Conservation (phyloP, 352 stramenopile genomes). For the Phytopythium kandeliae region DNA sequence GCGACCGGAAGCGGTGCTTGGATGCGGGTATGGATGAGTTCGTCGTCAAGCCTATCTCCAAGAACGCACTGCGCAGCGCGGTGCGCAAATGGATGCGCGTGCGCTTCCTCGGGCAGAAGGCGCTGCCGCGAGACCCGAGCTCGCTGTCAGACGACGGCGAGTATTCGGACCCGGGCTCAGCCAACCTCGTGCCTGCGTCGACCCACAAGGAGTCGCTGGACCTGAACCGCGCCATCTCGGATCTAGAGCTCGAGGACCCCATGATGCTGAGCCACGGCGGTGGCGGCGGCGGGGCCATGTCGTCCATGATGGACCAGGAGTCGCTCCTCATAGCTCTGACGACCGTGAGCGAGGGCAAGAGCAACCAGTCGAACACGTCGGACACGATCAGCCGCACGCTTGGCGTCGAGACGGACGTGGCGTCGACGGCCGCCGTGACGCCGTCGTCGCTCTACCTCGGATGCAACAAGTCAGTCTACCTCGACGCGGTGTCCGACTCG, state of each 20-base stretch:
- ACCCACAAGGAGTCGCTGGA: conserved; percentile 75
- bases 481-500: conserved; percentile 18
- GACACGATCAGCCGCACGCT: conserved; percentile 27
- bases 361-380: conserved; percentile 35
- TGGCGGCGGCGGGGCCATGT: conserved; percentile 19
- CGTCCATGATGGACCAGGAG: conserved; percentile 30
- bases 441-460: conserved; percentile 9
- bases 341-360: conserved; percentile 49
- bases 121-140: conserved; percentile 20
- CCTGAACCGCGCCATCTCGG: conserved; percentile 71
- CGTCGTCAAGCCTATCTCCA: conserved; percentile 83
- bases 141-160: conserved; percentile 30
- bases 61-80: conserved; percentile 49
- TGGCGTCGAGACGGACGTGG: conserved; percentile 11
- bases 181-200: conserved; percentile 63
- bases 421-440: not conserved
- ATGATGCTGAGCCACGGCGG: conserved; percentile 71
- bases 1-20: conserved; percentile 76
- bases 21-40: conserved; percentile 85
- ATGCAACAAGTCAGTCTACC: conserved; percentile 17
- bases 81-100: conserved; percentile 81
- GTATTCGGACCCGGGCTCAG: conserved; percentile 16
- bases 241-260: conserved; percentile 79
- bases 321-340: conserved; percentile 42
- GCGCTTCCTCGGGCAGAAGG: conserved; percentile 54